phyloP scores from a whole-genome alignment of 2,329 filamentous ascomycete species.

The Fusarium praegraminearum region DNA sequence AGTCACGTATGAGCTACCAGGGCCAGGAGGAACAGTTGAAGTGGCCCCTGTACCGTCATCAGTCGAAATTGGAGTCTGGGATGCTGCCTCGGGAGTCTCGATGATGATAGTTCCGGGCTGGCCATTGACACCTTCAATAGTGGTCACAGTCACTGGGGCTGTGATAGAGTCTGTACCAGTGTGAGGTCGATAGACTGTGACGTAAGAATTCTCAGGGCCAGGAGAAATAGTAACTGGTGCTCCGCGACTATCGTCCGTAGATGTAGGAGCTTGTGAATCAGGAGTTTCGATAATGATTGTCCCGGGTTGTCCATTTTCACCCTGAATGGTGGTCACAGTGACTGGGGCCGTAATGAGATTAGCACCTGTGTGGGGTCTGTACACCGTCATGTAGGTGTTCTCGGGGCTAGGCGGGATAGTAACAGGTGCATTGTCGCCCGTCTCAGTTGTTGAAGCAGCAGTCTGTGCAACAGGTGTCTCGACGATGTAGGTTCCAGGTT shows the following conservation, averaged over 20 bases:
- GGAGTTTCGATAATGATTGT: conserved; percentile 29
- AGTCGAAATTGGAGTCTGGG: not conserved
- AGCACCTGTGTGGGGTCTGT: conserved; percentile 27
- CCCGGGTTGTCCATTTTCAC: conserved; percentile 15
- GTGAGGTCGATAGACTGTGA: conserved; percentile 26
- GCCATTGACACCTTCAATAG: conserved; percentile 8
- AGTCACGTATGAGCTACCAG: not conserved
- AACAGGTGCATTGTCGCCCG: not conserved
- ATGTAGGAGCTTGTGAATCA: not conserved
- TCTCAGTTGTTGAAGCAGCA: not conserved
- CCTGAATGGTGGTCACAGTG: conserved; percentile 26
- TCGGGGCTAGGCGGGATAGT: conserved; percentile 25
- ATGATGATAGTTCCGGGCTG: conserved; percentile 26
- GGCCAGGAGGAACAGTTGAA: not conserved
- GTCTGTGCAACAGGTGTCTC: conserved; percentile 15
- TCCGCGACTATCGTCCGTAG: not conserved
- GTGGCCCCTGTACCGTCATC: not conserved
- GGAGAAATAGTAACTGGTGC: conserved; percentile 15
- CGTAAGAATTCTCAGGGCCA: conserved; percentile 14
- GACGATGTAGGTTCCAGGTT: conserved; percentile 29
- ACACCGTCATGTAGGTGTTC: conserved; percentile 30
- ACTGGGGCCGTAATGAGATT: conserved; percentile 25
- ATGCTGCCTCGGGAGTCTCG: conserved; percentile 7
- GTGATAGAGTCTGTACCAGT: conserved; percentile 9
- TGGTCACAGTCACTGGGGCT: conserved; percentile 15